These are phyloP conservation scores for Aspergillus steynii DNA, from an alignment of 495 filamentous ascomycete genomes.

Conservation along the genomic window DNA sequence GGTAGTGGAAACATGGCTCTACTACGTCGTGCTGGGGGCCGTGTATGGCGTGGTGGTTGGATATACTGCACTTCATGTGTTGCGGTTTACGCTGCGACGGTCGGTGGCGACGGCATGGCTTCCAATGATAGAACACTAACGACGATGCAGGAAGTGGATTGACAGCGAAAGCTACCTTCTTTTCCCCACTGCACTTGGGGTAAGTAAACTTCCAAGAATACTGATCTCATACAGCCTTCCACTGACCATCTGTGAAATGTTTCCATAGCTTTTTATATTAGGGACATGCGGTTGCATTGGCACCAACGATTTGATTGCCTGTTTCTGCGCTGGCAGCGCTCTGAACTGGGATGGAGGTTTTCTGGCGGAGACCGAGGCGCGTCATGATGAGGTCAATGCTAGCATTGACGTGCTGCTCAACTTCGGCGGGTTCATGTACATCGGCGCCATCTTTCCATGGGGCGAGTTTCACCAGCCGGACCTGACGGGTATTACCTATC, in stretches of 20 bases:
- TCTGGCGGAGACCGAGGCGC: constrained; percentile 12
- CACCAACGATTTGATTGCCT: constrained; percentile 12
- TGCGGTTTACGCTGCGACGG: neutral
- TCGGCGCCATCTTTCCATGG: constrained; percentile 12
- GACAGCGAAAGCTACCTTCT: constrained; percentile 11
- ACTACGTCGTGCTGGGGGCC: constrained; percentile 7
- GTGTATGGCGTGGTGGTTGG: constrained; percentile 4
- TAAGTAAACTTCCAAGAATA: neutral
- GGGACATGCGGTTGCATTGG: constrained; percentile 11
- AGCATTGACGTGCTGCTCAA: constrained; percentile 14
- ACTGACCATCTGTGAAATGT: neutral
- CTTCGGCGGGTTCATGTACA: constrained; percentile 16
- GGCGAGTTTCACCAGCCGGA: constrained; percentile 12
- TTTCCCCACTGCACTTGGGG: constrained; percentile 8
- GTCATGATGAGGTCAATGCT: constrained; percentile 15
- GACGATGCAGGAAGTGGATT: constrained; percentile 9
- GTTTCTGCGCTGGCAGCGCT: constrained; percentile 8
- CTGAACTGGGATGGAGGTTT: constrained; percentile 14
- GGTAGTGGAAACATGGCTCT: constrained; percentile 7
- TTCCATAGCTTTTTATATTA: constrained; percentile 5
- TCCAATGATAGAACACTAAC: neutral
- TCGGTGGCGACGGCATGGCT: neutral
- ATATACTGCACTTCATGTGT: neutral
- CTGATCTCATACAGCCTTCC: neutral
- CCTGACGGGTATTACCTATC: constrained; percentile 9